Base-by-base conservation (phyloP, 1,284 basidiomycete species). In the Naganishia albida region DNA sequence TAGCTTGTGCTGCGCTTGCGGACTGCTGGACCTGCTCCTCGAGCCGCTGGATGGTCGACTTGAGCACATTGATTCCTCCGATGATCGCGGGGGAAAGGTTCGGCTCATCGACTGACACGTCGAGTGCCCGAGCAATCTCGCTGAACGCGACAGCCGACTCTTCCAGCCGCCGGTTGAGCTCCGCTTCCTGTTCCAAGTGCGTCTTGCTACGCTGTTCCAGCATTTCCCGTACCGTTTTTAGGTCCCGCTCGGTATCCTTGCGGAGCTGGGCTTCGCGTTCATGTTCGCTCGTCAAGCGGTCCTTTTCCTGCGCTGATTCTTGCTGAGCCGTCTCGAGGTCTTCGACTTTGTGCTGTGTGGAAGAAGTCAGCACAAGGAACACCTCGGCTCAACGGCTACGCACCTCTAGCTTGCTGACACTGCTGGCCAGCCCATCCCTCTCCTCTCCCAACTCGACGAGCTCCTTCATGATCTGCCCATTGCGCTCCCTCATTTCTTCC, bases 381-480 rank as follows among this genome's bases (percentile, higher is more conserved):
- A 10, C 23, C 7, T 18, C 20, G 18, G 6, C 10, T 7, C 12
- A 23, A 42, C 1, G n/a, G 28, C 16, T 10, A 52, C 63, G 40
- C 25, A 59, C 63, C 54, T 65, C 54, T n/a, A 65, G 63, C 10
- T 30, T 30, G 25, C 28, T 34, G 7, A 59, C 54, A 42, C 40
- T 59, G 30, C 67, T 68, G 12, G 71, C 56, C 64, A 71, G 56
- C 12, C 51, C 65, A 49, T 73, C 72, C 50, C 74, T 65, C 51
- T 72, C 72, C 18, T 69, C 72, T 3, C 69, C 72, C 53, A 78
- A 64, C n/a, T 70, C 72, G 30, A 73, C 75, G 60, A 77, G 76
- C 65, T 78, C 77, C 67, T 78, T 74, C 72, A 77, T 76, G 12
- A 77, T 68, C 50, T 72, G 67, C 26, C 76, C 72, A 20, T 79